Conservation (phyloP, 331 rosid species). For the Arachis monticola region DNA sequence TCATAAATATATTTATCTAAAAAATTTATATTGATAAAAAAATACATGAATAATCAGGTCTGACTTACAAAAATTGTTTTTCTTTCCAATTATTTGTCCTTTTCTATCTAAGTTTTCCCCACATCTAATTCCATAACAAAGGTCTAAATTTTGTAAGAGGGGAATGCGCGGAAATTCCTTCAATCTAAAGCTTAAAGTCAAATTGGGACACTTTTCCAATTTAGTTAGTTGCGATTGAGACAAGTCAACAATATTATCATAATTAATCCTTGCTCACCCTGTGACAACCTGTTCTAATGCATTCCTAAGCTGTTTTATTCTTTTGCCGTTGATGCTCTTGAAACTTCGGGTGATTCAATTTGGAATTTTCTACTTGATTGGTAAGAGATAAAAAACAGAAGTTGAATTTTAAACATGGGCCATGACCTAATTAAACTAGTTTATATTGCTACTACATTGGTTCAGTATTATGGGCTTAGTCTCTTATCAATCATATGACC, state of each 20-base stretch:
- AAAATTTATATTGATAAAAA: too few species aligned
- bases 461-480: neutral
- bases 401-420: neutral
- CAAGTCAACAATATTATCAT: constrained; percentile 42
- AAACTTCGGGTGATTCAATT: neutral
- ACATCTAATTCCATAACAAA: neutral
- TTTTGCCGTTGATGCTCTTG: constrained; percentile 4
- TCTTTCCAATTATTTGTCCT: neutral
- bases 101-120: constrained; percentile 22
- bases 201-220: constrained; percentile 19
- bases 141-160: constrained; percentile 19
- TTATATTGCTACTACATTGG: neutral
- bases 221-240: constrained; percentile 16
- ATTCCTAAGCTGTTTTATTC: constrained; percentile 27
- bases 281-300: constrained; percentile 44
- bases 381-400: neutral
- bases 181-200: constrained; percentile 30
- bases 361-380: neutral
- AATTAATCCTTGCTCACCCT: neutral
- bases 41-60: too few species aligned
- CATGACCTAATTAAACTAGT: neutral
- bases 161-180: constrained; percentile 27
- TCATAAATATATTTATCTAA: too few species aligned
- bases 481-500: neutral
- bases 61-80: neutral